Conservation (phyloP, 805 yeast species). For the Wickerhamomyces silvicola region DNA sequence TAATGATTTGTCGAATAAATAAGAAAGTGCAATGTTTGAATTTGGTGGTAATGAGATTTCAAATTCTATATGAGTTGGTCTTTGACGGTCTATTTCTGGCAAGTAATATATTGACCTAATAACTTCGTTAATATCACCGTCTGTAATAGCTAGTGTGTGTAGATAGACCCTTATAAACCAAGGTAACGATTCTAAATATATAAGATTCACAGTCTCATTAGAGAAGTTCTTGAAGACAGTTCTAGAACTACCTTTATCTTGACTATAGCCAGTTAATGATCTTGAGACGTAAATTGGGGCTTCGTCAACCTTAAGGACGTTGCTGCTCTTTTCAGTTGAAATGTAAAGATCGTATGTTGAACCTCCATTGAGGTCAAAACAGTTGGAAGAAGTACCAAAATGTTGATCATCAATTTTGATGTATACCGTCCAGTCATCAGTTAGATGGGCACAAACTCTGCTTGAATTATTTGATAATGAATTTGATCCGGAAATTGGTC, state of each 20-base stretch:
- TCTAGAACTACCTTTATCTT: conserved; percentile 85
- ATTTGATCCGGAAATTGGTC: conserved; percentile 56
- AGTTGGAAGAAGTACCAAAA: conserved; percentile 29
- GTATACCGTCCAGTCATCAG: conserved; percentile 41
- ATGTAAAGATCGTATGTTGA: conserved; percentile 24
- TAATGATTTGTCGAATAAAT: conserved; percentile 82
- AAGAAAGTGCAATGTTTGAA: conserved; percentile 54
- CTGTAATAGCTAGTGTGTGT: conserved; percentile 47
- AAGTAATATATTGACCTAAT: conserved; percentile 52
- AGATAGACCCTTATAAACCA: conserved; percentile 88
- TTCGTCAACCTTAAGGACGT: conserved; percentile 29
- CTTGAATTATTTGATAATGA: conserved; percentile 42
- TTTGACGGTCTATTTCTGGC: conserved; percentile 73
- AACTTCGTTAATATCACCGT: conserved; percentile 27
- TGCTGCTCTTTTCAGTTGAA: conserved; percentile 38
- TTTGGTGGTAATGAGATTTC: conserved; percentile 56
- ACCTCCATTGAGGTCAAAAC: conserved; percentile 28
- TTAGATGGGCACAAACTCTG: conserved; percentile 36
- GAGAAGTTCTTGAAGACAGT: conserved; percentile 69
- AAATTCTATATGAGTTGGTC: conserved; percentile 82
- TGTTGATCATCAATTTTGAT: conserved; percentile 23
- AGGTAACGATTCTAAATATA: conserved; percentile 78
- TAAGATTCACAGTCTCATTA: conserved; percentile 38
- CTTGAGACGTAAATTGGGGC: conserved; percentile 76
- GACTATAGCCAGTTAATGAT: conserved; percentile 87